Percentiles rank a stretch among this genome's conserved stretches.
phyloP scores from a whole-genome alignment of 2,329 filamentous ascomycete species.

The Sclerotinia nivalis region DNA sequence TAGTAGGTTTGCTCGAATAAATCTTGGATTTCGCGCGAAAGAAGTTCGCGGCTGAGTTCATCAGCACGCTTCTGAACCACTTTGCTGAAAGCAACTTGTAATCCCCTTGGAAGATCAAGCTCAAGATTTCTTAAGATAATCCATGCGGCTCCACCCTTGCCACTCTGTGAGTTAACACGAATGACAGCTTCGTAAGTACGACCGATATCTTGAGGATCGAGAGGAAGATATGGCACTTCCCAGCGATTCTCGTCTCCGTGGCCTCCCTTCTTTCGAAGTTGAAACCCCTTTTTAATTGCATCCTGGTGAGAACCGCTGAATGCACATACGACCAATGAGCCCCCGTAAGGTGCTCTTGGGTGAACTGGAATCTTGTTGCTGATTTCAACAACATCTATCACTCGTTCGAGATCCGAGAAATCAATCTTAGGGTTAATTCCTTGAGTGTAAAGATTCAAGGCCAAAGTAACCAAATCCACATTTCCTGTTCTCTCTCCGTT shows the following conservation, averaged over 20 bases:
- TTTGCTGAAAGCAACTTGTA: slow-evolving; percentile 88
- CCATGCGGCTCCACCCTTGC: slow-evolving; percentile 93
- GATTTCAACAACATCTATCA: slow-evolving; percentile 87
- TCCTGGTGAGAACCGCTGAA: slow-evolving; percentile 94
- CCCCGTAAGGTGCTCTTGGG: slow-evolving; percentile 85
- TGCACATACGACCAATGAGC: slow-evolving; percentile 86
- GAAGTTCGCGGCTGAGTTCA: slow-evolving; percentile 76
- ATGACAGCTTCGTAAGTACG: slow-evolving; percentile 98
- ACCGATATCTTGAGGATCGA: slow-evolving; percentile 91
- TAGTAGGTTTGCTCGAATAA: slow-evolving; percentile 91
- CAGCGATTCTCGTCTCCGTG: slow-evolving; percentile 51
- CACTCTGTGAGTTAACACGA: slow-evolving; percentile 93
- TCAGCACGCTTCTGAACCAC: slow-evolving; percentile 79
- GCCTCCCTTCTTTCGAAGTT: slow-evolving; percentile 62
- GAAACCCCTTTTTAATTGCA: slow-evolving; percentile 91
- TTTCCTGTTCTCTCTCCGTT: slow-evolving; percentile 97
- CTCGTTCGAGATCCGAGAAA: slow-evolving; percentile 81
- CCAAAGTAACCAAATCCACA: slow-evolving; percentile 90
- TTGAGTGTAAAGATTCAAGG: slow-evolving; percentile 92
- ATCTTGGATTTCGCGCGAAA: slow-evolving; percentile 77
- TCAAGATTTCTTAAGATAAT: slow-evolving; percentile 86
- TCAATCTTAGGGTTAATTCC: slow-evolving; percentile 83
- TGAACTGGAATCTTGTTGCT: slow-evolving; percentile 96
- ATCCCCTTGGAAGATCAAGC: slow-evolving; percentile 86
- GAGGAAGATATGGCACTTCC: slow-evolving; percentile 87